These are phyloP conservation scores for Globisporangium paroecandrum DNA, from an alignment of 352 stramenopile species.

Conservation along the genomic window DNA sequence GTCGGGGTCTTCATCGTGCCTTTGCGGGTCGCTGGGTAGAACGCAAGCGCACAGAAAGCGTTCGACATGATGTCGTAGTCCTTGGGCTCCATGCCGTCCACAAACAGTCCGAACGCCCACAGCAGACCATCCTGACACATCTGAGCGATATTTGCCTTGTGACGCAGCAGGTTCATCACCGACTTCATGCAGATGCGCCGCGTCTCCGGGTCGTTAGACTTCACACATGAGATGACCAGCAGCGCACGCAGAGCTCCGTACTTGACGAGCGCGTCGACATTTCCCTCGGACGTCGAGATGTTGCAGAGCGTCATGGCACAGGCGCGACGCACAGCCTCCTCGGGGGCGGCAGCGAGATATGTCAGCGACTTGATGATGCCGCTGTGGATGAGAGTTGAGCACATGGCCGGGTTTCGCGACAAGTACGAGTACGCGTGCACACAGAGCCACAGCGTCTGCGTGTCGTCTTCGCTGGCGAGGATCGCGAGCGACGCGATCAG, in stretches of 20 bases:
- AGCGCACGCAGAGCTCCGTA: slow-evolving; percentile 87
- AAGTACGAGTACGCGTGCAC: slow-evolving; percentile 67
- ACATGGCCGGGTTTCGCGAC: slow-evolving; percentile 43
- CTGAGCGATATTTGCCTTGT: slow-evolving; percentile 39
- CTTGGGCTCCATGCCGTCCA: slow-evolving; percentile 42
- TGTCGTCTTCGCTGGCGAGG: slow-evolving; percentile 47
- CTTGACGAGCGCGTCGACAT: slow-evolving; percentile 88
- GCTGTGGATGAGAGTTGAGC: slow-evolving; percentile 42
- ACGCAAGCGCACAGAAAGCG: slow-evolving; percentile 57
- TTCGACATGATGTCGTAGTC: slow-evolving; percentile 67
- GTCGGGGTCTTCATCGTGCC: slow-evolving; percentile 43
- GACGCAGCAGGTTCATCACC: slow-evolving; percentile 62
- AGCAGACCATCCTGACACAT: slow-evolving; percentile 69
- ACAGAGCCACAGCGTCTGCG: slow-evolving; percentile 54
- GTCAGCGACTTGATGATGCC: slow-evolving; percentile 74
- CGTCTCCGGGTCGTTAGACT: slow-evolving; percentile 75
- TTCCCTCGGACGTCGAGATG: slow-evolving; percentile 84
- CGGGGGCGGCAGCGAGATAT: slow-evolving; percentile 57
- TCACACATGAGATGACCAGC: slow-evolving; percentile 78
- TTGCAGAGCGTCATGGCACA: slow-evolving; percentile 92
- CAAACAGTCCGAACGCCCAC: slow-evolving; percentile 67
- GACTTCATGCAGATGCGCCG: slow-evolving; percentile 69
- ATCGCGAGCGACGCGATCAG: slow-evolving; percentile 47
- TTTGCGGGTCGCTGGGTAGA: slow-evolving; percentile 43
- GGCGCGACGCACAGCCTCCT: slow-evolving; percentile 62